Percentiles rank a stretch among this genome's conserved stretches.
phyloP scores from a whole-genome alignment of 306 rosid species.

The Medicago truncatula region MtrunA17r5.0-ANR NC_053047.1:13126001-13126500 shows the following conservation, averaged over 20 bases:
- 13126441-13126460: constrained; percentile 47
- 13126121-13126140: constrained; percentile 42
- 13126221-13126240: constrained; percentile 6
- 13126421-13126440: constrained; percentile 45
- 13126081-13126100: neutral
- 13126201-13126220: neutral
- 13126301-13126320: neutral
- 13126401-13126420: constrained; percentile 46
- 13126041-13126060: too few species aligned
- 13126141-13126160: constrained; percentile 41
- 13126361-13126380: constrained; percentile 44
- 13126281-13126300: constrained; percentile 12
- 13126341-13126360: constrained; percentile 20
- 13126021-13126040: too few species aligned
- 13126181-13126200: constrained; percentile 38
- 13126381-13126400: constrained; percentile 45
- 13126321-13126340: constrained; percentile 36
- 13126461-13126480: constrained; percentile 39
- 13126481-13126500: constrained; percentile 38
- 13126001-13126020: neutral
- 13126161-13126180: neutral
- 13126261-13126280: constrained; percentile 3
- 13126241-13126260: constrained; percentile 9
- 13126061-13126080: too few species aligned
- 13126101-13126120: neutral